phyloP scores from a whole-genome alignment of 257 asterid genomes.

The Solanum pimpinellifolium region DNA sequence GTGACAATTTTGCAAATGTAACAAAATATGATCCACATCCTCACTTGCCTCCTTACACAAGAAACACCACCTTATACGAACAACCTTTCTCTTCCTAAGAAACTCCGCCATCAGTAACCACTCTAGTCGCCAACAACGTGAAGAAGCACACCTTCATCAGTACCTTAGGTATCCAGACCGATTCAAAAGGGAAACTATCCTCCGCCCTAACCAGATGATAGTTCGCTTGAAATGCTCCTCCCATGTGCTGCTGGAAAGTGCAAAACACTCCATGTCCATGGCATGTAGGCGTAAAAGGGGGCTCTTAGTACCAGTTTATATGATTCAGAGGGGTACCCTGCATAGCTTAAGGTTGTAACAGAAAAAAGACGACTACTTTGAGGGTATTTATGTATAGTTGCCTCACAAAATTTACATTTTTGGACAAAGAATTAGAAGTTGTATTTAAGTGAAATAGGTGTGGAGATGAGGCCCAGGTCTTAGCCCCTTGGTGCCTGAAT shows the following conservation, averaged over 20 bases:
- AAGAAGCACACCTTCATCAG: background rate
- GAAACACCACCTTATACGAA: background rate
- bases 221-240: background rate
- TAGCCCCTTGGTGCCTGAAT: background rate
- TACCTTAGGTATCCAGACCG: background rate
- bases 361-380: background rate
- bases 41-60: background rate
- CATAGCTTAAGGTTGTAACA: background rate
- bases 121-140: background rate
- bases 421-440: background rate
- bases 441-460: background rate
- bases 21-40: background rate
- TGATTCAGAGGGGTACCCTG: background rate
- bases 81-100: background rate
- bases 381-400: background rate
- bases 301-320: background rate
- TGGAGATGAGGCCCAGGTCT: background rate
- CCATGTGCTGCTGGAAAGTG: background rate
- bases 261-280: background rate
- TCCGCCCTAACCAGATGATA: background rate
- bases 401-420: background rate
- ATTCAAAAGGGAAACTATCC: background rate
- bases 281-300: background rate
- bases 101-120: background rate
- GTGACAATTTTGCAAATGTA: background rate